These are phyloP conservation scores for Pholiota conissans DNA, from an alignment of 768 basidiomycete species.

Conservation along the genomic window DNA sequence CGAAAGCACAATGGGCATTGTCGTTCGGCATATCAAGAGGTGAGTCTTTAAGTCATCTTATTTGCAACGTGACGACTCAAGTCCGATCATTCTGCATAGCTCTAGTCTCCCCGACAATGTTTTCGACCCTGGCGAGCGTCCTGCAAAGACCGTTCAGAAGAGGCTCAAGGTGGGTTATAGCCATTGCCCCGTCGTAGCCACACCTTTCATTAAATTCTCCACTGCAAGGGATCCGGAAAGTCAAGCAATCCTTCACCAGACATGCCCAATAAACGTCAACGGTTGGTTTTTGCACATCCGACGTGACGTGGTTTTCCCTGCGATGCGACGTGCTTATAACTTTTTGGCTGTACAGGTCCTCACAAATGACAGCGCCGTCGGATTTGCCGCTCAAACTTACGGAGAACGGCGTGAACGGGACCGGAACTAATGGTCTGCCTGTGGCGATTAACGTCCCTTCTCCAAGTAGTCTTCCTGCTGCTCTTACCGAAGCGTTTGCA, in stretches of 20 bases:
- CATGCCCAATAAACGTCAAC: constrained; percentile 79
- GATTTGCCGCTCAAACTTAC: constrained; percentile 39
- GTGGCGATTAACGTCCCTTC: constrained; percentile 21
- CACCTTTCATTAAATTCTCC: constrained; percentile 14
- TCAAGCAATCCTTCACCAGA: constrained; percentile 64
- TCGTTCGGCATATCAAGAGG: constrained; percentile 93
- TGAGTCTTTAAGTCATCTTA: constrained; percentile 29
- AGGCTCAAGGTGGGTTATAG: constrained; percentile 60
- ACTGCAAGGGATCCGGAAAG: constrained; percentile 58
- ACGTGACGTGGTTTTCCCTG: constrained; percentile 20
- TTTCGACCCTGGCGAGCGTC: constrained; percentile 80
- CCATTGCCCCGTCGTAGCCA: background rate
- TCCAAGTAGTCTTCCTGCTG: constrained; percentile 27
- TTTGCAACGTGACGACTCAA: background rate
- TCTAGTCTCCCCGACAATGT: constrained; percentile 79
- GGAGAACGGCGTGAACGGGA: constrained; percentile 29
- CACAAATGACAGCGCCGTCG: constrained; percentile 29
- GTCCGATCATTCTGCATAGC: constrained; percentile 34
- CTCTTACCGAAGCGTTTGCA: constrained; percentile 31
- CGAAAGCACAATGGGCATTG: constrained; percentile 89
- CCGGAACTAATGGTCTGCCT: background rate
- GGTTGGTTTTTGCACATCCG: constrained; percentile 51
- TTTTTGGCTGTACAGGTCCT: constrained; percentile 42
- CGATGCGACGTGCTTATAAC: constrained; percentile 22
- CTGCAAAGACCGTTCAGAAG: constrained; percentile 68